Evolutionary conservation across 768 basidiomycete species (phyloP).

Genomic region (Candolleomyces efflorescens): DNA sequence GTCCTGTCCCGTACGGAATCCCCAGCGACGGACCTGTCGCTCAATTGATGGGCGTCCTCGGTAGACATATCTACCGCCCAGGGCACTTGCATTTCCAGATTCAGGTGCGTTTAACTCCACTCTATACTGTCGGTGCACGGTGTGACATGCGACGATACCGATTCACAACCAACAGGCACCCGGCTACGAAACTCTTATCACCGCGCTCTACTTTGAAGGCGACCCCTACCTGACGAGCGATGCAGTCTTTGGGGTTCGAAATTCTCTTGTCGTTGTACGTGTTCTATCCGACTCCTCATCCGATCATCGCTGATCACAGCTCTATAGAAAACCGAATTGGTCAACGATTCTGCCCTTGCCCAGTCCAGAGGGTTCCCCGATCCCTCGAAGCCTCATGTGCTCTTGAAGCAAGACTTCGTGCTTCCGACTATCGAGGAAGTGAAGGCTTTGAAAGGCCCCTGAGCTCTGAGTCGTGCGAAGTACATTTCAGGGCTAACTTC

Average conservation of each 20-base stretch:
- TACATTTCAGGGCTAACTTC: too few relatives aligned
- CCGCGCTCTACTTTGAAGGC: slow-evolving; percentile 71
- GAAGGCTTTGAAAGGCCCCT: slow-evolving; percentile 23
- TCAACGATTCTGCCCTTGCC: slow-evolving; percentile 52
- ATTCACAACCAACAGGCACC: slow-evolving; percentile 39
- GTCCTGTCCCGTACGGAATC: slow-evolving; percentile 66
- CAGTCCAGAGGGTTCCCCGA: slow-evolving; percentile 50
- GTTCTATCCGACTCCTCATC: not conserved
- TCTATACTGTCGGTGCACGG: not conserved
- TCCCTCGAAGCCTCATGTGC: slow-evolving; percentile 30
- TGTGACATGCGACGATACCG: too few relatives aligned
- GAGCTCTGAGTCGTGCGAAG: not conserved
- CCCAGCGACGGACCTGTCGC: slow-evolving; percentile 79
- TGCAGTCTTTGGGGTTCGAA: slow-evolving; percentile 79
- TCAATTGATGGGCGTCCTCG: slow-evolving; percentile 46
- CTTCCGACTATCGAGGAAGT: slow-evolving; percentile 38
- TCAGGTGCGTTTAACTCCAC: slow-evolving; percentile 32
- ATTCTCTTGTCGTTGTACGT: slow-evolving; percentile 70
- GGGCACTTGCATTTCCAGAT: slow-evolving; percentile 78
- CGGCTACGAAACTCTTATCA: slow-evolving; percentile 69
- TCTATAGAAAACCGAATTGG: slow-evolving; percentile 44
- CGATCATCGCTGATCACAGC: not conserved
- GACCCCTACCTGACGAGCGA: slow-evolving; percentile 67
- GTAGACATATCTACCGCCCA: slow-evolving; percentile 73
- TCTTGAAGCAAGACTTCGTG: slow-evolving; percentile 38